Evolutionary conservation across 2,329 filamentous ascomycete species (phyloP).

Genomic region (Colletotrichum gloeosporioides): DNA sequence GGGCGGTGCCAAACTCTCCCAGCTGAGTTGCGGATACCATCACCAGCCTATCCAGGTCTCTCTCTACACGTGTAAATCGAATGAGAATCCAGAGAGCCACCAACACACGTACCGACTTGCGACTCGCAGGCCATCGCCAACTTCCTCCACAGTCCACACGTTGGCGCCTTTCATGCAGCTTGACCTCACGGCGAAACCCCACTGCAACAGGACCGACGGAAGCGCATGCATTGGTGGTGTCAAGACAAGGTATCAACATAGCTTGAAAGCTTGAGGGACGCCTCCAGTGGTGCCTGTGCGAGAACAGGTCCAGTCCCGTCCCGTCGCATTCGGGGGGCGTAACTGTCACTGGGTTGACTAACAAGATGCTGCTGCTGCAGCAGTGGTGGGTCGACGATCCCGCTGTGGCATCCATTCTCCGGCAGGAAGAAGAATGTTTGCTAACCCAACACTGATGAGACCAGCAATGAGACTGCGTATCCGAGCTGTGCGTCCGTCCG

Average conservation of each 20-base stretch:
- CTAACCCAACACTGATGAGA: not conserved
- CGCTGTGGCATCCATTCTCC: not conserved
- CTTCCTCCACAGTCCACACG: not conserved
- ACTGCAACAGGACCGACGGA: not conserved
- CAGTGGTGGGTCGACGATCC: not conserved
- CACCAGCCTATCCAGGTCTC: not conserved
- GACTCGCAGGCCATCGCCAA: not conserved
- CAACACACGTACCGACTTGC: not conserved
- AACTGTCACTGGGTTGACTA: not conserved
- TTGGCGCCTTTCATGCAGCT: not conserved
- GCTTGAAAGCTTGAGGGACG: not conserved
- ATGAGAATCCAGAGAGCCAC: not conserved
- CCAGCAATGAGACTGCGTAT: not conserved
- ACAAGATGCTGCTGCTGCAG: not conserved
- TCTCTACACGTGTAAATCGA: not conserved
- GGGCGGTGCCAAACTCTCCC: slow-evolving; percentile 14
- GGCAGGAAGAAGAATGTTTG: not conserved
- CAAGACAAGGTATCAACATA: not conserved
- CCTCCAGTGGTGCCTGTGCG: not conserved
- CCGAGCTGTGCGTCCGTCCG: not conserved
- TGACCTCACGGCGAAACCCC: slow-evolving; percentile 1
- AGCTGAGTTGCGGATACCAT: not conserved
- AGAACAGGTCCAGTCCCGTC: not conserved
- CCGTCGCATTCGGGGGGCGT: not conserved
- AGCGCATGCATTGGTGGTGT: not conserved